phyloP scores from a whole-genome alignment of 1,284 basidiomycete species.

The Ganoderma multipileum region DNA sequence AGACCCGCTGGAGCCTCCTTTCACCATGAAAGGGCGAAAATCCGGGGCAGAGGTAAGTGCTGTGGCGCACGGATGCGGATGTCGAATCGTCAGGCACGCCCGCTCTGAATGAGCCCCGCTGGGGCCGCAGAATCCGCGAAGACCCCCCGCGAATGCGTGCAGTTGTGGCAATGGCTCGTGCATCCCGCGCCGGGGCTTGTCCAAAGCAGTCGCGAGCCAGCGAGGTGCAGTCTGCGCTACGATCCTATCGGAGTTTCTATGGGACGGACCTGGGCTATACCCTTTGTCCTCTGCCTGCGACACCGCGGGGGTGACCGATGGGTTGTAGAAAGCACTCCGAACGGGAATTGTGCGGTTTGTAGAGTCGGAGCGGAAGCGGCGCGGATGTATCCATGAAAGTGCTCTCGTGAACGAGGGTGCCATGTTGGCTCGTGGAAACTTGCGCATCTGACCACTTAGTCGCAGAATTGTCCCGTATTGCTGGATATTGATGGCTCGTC shows the following conservation, averaged over 20 bases:
- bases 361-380: background rate
- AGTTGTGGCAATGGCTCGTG: conserved; percentile 4
- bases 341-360: background rate
- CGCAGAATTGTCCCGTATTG: background rate
- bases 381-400: background rate
- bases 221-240: background rate
- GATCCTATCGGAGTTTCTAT: conserved; percentile 15
- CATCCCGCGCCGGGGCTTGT: background rate
- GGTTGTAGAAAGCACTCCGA: background rate
- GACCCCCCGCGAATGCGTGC: conserved; percentile 7
- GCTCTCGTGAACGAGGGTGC: background rate
- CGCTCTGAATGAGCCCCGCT: conserved; percentile 19
- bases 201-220: background rate
- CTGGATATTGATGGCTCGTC: conserved; percentile 1
- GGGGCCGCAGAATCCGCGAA: conserved; percentile 30
- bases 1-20: background rate
- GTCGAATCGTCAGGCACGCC: conserved; percentile 8
- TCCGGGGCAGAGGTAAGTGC: conserved; percentile 6
- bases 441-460: background rate
- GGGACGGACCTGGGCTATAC: background rate
- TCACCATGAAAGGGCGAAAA: conserved; percentile 12
- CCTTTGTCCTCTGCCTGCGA: background rate
- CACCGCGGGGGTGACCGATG: background rate
- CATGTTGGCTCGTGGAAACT: background rate
- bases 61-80: conserved; percentile 8